Conservation (phyloP, 495 filamentous ascomycete genomes). For the Viridothelium virens region DNA sequence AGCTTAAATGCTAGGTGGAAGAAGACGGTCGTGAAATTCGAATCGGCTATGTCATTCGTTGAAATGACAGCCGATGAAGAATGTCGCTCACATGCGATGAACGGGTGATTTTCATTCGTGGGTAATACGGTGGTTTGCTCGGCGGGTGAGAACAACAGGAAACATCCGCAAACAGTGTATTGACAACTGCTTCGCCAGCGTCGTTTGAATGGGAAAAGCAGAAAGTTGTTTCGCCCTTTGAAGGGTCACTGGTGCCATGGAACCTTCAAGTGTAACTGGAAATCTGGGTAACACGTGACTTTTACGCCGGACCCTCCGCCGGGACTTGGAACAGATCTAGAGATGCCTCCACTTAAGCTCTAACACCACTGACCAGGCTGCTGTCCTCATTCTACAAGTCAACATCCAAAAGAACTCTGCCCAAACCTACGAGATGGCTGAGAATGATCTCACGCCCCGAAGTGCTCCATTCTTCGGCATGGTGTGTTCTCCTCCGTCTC, state of each 20-base stretch:
- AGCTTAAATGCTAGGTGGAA: not conserved
- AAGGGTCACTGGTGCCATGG: slow-evolving; percentile 1
- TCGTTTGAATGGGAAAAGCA: not conserved
- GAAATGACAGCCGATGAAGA: not conserved
- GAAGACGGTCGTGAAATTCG: not conserved
- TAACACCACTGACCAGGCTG: not conserved
- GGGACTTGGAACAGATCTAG: not conserved
- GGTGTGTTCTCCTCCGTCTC: slow-evolving; percentile 48
- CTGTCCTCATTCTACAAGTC: not conserved
- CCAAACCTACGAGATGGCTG: slow-evolving; percentile 46
- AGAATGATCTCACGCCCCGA: slow-evolving; percentile 66
- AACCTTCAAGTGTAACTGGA: not conserved
- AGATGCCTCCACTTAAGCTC: not conserved
- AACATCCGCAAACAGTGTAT: not conserved
- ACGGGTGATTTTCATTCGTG: not conserved
- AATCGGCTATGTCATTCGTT: slow-evolving; percentile 3
- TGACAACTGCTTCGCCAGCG: not conserved
- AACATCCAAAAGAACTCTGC: slow-evolving; percentile 26
- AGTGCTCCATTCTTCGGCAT: slow-evolving; percentile 98
- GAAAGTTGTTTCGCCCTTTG: slow-evolving; percentile 3
- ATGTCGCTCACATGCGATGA: not conserved
- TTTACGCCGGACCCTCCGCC: not conserved
- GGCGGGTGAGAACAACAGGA: not conserved
- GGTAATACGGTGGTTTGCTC: not conserved
- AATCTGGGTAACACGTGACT: not conserved